Base-by-base conservation (phyloP, 192 early-diverging fungal species). In the Coemansia sp. region DNA sequence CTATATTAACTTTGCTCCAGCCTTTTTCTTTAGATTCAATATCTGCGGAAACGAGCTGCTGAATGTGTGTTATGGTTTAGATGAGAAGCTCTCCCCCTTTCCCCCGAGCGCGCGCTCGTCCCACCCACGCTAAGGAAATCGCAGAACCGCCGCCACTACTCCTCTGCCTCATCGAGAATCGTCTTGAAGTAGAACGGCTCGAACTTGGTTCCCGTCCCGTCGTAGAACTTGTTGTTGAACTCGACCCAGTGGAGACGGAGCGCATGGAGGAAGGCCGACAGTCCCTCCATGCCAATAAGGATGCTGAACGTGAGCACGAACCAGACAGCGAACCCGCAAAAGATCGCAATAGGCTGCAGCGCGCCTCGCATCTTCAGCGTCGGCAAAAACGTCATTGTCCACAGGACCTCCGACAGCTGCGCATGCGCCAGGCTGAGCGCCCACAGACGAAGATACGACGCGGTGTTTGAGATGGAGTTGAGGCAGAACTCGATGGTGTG, bases 401-500 rank as follows among this genome's bases (percentile, higher is more conserved):
- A 99, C 51, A 97, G 82, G 9, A 99, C 97, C 70, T 94, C 92
- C 0, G 97, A 99, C 26, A 99, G 82, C 83, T 99, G 97, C 31
- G 95, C 95, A 66, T 99, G 97, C 0, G 97, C 97, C 43, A 99
- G 84, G 20, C 95, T 97, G 55, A 99, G 79, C 59, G 97, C 97
- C 97, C 97, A 99, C 57, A 99, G 86, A 67, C 97, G 95, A 59
- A 99, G 90, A 67, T 99, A 99, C 23, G 94, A 96, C 3, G 97
- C 97, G 16, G 97, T 99, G 83, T 99, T 96, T 49, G 97, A 99
- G 60, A 99, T 95, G 33, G 92, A 92, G 56, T 88, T 87, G 55
- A 99, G 87, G 71, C 93, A 95, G 77, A 95, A 99, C 78, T 99
- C 97, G 70, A 99, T 98, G 7, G 96, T 98, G 75, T 99, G 97